Evolutionary conservation across 805 yeast species (phyloP), one percentile per base, ranked within the genome.

Genomic region (Lachancea lanzarotensis): DNA sequence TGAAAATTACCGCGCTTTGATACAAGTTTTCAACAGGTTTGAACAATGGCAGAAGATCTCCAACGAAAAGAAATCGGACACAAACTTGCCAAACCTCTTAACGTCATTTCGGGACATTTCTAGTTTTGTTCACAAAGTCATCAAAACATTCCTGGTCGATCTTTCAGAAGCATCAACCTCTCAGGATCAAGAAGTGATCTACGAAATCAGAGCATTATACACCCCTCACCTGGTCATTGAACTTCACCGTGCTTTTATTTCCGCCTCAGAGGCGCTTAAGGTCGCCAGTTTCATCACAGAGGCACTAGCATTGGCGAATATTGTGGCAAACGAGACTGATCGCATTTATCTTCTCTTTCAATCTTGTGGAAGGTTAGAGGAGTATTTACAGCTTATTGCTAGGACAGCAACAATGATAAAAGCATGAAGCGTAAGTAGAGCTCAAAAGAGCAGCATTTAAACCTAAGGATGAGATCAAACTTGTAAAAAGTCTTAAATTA

Each of bases 151-250:
- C 43, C 53, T 70, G 33, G 53, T 55, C 9, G 63, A 63, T 1
- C 52, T 70, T 15, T 55, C 67, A 0, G 48, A 54, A 7, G 46
- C 54, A n/a, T 51, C 43, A 3, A 45, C 50, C 19, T 45, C 51
- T 2, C 52, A 54, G 3, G 79, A 78, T 33, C 49, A 51, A 17
- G 69, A 63, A 2, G 55, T 77, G 3, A 71, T 75, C 42, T 63
- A 64, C 37, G 82, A 76, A 42, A 68, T 85, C 41, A 75, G 95
- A 55, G 70, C 79, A 10, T 62, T 79, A 16, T 89, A 87, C 62
- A 74, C 87, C 6, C 96, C 97, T 13, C 75, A 74, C 51, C 62
- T 88, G 45, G 72, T 87, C 30, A 76, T 83, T 45, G 85, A 83
- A 53, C 67, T 84, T 41, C 77, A 84, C 52, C 76, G 75, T 38